Conservation (phyloP, 495 filamentous ascomycete species). For the Massariosphaeria phaeospora region DNA sequence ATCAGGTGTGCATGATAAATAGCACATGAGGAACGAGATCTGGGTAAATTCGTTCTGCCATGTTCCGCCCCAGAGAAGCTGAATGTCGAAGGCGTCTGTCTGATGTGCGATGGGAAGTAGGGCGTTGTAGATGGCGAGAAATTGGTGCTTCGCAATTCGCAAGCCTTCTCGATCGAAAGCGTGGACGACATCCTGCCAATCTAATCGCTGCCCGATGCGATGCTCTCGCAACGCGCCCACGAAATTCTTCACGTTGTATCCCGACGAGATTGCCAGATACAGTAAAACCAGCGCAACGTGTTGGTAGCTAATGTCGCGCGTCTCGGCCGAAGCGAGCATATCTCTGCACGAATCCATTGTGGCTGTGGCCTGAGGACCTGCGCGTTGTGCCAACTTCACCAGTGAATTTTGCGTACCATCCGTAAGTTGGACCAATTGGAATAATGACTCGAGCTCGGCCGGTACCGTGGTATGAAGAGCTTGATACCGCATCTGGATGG, state of each 20-base stretch:
- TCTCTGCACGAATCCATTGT: conserved; percentile 53
- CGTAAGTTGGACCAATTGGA: conserved; percentile 68
- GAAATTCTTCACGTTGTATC: conserved; percentile 70
- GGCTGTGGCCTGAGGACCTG: conserved; percentile 59
- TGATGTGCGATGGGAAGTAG: conserved; percentile 64
- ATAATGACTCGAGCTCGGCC: conserved; percentile 63
- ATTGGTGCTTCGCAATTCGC: conserved; percentile 69
- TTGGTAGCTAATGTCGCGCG: conserved; percentile 68
- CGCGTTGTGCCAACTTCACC: conserved; percentile 70
- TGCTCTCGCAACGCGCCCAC: conserved; percentile 57
- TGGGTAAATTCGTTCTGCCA: conserved; percentile 86
- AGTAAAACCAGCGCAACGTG: conserved; percentile 77
- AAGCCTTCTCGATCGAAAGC: conserved; percentile 78
- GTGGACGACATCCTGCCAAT: conserved; percentile 76
- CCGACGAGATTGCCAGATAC: conserved; percentile 70
- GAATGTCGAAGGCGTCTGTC: conserved; percentile 62
- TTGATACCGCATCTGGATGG: conserved; percentile 63
- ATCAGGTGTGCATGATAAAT: conserved; percentile 61
- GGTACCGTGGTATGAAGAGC: conserved; percentile 58
- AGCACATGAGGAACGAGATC: conserved; percentile 82
- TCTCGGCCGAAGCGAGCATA: conserved; percentile 60
- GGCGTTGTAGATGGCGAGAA: conserved; percentile 70
- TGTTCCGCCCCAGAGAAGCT: conserved; percentile 82
- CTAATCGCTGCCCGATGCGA: conserved; percentile 56
- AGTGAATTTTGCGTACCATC: conserved; percentile 57